A percentile compares a stretch with the other conserved stretches of the same genome.
These are phyloP conservation scores for Acacia concinna DNA, from an alignment of 331 rosid species.

Conservation along the genomic window DNA sequence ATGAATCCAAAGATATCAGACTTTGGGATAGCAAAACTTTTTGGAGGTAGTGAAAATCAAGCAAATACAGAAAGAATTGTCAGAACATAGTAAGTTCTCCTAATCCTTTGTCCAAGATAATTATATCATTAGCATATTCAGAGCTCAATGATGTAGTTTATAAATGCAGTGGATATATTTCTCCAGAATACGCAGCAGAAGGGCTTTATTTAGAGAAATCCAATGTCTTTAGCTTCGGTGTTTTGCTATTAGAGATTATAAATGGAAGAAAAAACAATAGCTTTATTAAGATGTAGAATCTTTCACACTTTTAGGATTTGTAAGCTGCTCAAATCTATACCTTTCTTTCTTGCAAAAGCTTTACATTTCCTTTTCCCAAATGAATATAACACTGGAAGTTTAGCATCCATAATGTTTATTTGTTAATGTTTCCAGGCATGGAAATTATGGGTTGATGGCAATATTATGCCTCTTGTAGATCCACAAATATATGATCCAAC, in stretches of 20 bases:
- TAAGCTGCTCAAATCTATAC: constrained; percentile 4
- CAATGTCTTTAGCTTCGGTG: constrained; percentile 56
- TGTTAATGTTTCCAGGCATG: constrained; percentile 21
- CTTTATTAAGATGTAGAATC: constrained; percentile 15
- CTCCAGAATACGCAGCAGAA: constrained; percentile 53
- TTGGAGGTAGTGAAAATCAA: constrained; percentile 17
- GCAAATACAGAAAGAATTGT: constrained; percentile 14
- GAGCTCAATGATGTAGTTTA: no score
- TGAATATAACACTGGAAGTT: not conserved
- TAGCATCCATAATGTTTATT: not conserved
- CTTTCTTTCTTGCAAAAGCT: not conserved
- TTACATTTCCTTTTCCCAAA: not conserved
- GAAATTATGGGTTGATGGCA: constrained; percentile 22
- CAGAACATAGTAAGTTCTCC: no score
- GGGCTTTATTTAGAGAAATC: constrained; percentile 52
- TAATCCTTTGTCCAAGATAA: no score
- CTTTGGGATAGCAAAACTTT: constrained; percentile 35
- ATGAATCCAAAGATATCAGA: constrained; percentile 31
- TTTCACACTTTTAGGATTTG: constrained; percentile 33
- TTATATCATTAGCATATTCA: no score
- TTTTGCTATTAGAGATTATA: constrained; percentile 47
- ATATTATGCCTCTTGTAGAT: constrained; percentile 15
- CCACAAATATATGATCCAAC: constrained; percentile 3
- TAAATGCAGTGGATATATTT: no score
- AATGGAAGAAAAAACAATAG: constrained; percentile 40